A percentile compares a stretch with the other conserved stretches of the same genome.
These are phyloP conservation scores for Sechiopsis laciniata DNA, from an alignment of 306 rosid genomes.

Conservation along the genomic window DNA sequence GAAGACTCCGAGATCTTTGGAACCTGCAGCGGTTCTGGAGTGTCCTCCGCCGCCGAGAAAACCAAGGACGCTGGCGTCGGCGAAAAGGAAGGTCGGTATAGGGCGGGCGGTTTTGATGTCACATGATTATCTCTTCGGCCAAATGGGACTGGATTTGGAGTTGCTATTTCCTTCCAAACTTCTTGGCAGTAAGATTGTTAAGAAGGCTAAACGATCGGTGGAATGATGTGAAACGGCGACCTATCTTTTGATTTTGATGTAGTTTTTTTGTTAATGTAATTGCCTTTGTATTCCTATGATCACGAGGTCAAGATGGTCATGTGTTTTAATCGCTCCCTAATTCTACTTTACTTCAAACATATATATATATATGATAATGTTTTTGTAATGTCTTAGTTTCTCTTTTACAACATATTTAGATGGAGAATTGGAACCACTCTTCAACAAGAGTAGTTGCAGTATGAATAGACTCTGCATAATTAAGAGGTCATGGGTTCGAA, in stretches of 20 bases:
- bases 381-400: too few relatives aligned
- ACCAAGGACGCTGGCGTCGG: background rate
- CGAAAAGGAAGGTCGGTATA: background rate
- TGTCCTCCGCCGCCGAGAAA: conserved; percentile 11
- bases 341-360: too few relatives aligned
- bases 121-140: background rate
- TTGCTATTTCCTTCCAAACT: background rate
- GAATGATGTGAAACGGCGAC: background rate
- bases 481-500: too few relatives aligned
- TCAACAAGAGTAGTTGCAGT: too few relatives aligned
- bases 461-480: too few relatives aligned
- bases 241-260: background rate
- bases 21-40: background rate
- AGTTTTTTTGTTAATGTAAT: background rate
- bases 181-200: background rate
- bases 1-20: conserved; percentile 12
- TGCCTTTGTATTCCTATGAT: background rate
- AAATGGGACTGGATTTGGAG: background rate
- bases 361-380: too few relatives aligned
- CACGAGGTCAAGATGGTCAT: too few relatives aligned
- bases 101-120: background rate
- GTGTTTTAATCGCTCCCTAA: too few relatives aligned
- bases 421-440: too few relatives aligned
- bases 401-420: too few relatives aligned
- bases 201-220: background rate